Evolutionary conservation across 768 basidiomycete species (phyloP).

Genomic region (Exsudoporus frostii): DNA sequence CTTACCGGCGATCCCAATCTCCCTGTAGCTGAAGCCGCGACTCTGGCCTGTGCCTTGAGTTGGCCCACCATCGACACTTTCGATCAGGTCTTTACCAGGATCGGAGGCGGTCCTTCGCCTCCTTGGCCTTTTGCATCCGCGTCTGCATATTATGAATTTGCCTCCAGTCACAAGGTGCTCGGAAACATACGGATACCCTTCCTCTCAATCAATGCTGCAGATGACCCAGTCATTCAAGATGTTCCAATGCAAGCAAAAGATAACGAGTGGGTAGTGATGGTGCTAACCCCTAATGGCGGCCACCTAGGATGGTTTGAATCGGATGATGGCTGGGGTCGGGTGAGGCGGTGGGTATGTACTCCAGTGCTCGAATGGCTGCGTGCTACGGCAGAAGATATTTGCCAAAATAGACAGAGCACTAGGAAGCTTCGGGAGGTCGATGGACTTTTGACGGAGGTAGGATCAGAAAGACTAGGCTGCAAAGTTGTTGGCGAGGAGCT

Average conservation of each 20-base stretch:
- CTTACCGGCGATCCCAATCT: slow-evolving; percentile 53
- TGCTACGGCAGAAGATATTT: slow-evolving; percentile 51
- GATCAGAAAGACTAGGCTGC: slow-evolving; percentile 53
- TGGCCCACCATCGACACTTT: slow-evolving; percentile 55
- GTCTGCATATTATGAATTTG: slow-evolving; percentile 46
- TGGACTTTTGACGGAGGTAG: slow-evolving; percentile 61
- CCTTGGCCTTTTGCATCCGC: slow-evolving; percentile 47
- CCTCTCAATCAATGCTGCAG: slow-evolving; percentile 69
- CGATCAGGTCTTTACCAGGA: slow-evolving; percentile 61
- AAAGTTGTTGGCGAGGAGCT: slow-evolving; percentile 53
- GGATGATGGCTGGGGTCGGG: slow-evolving; percentile 32
- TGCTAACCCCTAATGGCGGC: slow-evolving; percentile 61
- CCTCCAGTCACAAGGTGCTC: slow-evolving; percentile 61
- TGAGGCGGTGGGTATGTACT: slow-evolving; percentile 59
- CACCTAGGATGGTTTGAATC: slow-evolving; percentile 84
- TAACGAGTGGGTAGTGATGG: slow-evolving; percentile 56
- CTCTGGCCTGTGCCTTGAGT: slow-evolving; percentile 44
- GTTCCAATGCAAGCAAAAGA: slow-evolving; percentile 56
- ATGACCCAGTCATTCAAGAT: slow-evolving; percentile 72
- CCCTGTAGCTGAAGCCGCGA: slow-evolving; percentile 46
- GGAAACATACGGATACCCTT: slow-evolving; percentile 65
- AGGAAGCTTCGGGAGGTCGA: slow-evolving; percentile 46
- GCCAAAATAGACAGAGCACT: slow-evolving; percentile 33
- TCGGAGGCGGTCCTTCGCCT: slow-evolving; percentile 66
- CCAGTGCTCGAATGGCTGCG: slow-evolving; percentile 74